Evolutionary conservation across 208 protist genomes (phyloP).

Genomic region (Trypanosoma scelopori): DNA sequence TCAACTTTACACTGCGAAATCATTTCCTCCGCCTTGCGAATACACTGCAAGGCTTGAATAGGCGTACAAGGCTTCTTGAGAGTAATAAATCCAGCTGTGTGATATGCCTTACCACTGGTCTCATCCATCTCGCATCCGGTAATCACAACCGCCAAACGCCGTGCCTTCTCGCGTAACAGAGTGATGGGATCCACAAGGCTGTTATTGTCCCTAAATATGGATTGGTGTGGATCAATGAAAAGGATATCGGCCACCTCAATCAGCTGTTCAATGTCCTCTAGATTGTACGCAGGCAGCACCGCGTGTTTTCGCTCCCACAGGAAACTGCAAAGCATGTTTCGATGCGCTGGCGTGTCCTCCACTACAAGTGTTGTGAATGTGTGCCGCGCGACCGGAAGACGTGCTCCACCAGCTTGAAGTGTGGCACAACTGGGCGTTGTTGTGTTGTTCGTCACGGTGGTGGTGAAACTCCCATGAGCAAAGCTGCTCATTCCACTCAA

Average conservation of each 20-base stretch:
- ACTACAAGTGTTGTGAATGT: slow-evolving; percentile 82
- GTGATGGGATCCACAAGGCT: slow-evolving; percentile 56
- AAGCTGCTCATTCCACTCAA: background rate
- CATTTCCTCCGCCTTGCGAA: slow-evolving; percentile 77
- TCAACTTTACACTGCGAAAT: slow-evolving; percentile 74
- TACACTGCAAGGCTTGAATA: slow-evolving; percentile 68
- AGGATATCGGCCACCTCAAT: slow-evolving; percentile 81
- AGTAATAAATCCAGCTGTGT: slow-evolving; percentile 79
- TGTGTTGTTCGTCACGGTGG: background rate
- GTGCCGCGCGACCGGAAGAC: background rate
- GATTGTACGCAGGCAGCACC: slow-evolving; percentile 72
- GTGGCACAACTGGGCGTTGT: no score
- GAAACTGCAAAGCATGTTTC: slow-evolving; percentile 86
- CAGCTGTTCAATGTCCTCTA: slow-evolving; percentile 72
- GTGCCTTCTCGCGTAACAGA: slow-evolving; percentile 71
- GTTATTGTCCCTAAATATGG: slow-evolving; percentile 43
- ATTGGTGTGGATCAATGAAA: slow-evolving; percentile 84
- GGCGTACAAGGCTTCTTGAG: slow-evolving; percentile 85
- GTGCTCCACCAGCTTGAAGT: background rate
- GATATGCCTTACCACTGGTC: slow-evolving; percentile 59
- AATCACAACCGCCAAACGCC: slow-evolving; percentile 82
- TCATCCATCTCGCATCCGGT: slow-evolving; percentile 62
- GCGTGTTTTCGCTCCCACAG: slow-evolving; percentile 89
- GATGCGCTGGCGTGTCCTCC: slow-evolving; percentile 78
- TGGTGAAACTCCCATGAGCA: background rate